These are phyloP conservation scores for Tricholoma bakamatsutake DNA, from an alignment of 768 basidiomycete genomes.

Conservation along the genomic window DNA sequence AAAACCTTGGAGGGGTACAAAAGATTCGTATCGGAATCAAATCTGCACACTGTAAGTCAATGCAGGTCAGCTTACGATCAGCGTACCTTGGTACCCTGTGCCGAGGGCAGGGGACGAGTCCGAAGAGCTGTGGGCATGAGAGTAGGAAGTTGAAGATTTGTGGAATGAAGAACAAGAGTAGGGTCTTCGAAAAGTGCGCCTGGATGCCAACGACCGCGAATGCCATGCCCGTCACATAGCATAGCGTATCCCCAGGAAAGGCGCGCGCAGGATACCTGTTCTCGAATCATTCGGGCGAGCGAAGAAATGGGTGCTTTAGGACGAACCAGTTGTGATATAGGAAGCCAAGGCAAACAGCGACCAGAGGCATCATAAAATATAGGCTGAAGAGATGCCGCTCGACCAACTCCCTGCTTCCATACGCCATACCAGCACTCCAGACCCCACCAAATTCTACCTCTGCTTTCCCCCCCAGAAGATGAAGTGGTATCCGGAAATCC, in stretches of 20 bases:
- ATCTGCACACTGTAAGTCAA: slow-evolving; percentile 37
- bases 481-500: slow-evolving; percentile 64
- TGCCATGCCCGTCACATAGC: slow-evolving; percentile 98
- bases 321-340: slow-evolving; percentile 94
- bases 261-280: slow-evolving; percentile 91
- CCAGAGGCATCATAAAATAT: slow-evolving; percentile 95
- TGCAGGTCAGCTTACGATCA: not conserved
- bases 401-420: slow-evolving; percentile 82
- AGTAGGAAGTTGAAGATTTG: slow-evolving; percentile 97
- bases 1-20: slow-evolving; percentile 68
- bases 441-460: slow-evolving; percentile 74
- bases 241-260: slow-evolving; percentile 96
- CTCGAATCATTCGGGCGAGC: not conserved
- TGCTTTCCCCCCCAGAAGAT: slow-evolving; percentile 58
- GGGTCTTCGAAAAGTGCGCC: slow-evolving; percentile 94
- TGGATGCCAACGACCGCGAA: slow-evolving; percentile 97
- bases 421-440: slow-evolving; percentile 80
- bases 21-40: slow-evolving; percentile 68
- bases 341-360: slow-evolving; percentile 86
- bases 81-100: slow-evolving; percentile 87
- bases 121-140: slow-evolving; percentile 92
- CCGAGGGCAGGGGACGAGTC: slow-evolving; percentile 87
- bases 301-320: not conserved
- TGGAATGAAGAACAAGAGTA: slow-evolving; percentile 94
- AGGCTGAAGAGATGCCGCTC: slow-evolving; percentile 92